These are phyloP conservation scores for Thuidium tamariscinum DNA, from an alignment of 225 moss, liverwort and hornwort species.

Conservation along the genomic window DNA sequence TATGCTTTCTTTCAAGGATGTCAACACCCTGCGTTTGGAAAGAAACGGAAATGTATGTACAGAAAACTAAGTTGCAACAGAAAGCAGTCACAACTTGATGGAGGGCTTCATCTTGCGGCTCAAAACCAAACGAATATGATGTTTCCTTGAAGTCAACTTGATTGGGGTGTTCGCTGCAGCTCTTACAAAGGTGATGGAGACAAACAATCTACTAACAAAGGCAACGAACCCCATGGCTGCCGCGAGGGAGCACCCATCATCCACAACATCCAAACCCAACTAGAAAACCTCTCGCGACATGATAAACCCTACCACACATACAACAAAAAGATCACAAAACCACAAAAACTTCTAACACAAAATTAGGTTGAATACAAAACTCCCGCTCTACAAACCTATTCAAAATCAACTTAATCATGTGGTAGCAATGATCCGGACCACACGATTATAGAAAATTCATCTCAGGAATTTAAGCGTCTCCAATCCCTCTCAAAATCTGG, in stretches of 20 bases:
- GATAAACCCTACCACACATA: not conserved
- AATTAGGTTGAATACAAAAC: not conserved
- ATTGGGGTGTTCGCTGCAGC: conserved; percentile 8
- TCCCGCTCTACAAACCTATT: not conserved
- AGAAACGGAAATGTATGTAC: not conserved
- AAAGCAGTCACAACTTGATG: conserved; percentile 1
- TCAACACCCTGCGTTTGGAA: not conserved
- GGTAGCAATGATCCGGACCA: not conserved
- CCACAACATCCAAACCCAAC: conserved; percentile 16
- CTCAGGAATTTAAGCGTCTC: too few relatives aligned
- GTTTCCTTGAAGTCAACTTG: not conserved
- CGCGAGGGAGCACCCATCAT: conserved; percentile 18
- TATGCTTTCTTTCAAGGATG: not conserved
- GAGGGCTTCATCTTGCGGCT: conserved; percentile 9
- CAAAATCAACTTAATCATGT: not conserved
- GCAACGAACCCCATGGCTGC: conserved; percentile 17
- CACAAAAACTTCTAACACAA: too few relatives aligned
- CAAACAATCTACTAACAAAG: conserved; percentile 11
- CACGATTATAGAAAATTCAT: not conserved
- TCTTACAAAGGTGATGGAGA: conserved; percentile 23
- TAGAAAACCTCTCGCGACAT: conserved; percentile 18
- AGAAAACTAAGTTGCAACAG: not conserved
- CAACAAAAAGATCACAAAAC: not conserved
- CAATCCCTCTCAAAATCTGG: too few relatives aligned
- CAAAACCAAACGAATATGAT: not conserved